A percentile compares a stretch with the other conserved stretches of the same genome.
Evolutionary conservation across 805 yeast species (phyloP).

Genomic region (Middelhovenomyces tepae): DNA sequence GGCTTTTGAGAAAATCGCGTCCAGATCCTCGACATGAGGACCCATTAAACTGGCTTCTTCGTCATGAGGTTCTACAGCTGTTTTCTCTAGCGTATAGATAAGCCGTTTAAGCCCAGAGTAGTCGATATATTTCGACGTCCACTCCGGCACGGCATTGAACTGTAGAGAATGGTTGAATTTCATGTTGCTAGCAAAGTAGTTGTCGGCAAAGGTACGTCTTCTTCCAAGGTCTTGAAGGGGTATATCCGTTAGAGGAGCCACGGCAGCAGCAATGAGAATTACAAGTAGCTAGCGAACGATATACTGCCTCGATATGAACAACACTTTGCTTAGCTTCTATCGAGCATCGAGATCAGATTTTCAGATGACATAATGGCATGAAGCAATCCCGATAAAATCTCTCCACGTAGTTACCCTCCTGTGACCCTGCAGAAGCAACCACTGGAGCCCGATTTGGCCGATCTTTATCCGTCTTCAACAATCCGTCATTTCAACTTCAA

Average conservation of each 20-base stretch:
- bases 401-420: too few species aligned
- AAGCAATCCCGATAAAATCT: too few species aligned
- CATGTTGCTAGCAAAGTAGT: too few species aligned
- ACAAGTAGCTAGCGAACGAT: too few species aligned
- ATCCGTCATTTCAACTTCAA: conserved; percentile 6
- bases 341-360: too few species aligned
- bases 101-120: conserved; percentile 81
- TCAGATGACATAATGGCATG: too few species aligned
- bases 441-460: conserved; percentile 5
- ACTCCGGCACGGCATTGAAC: conserved; percentile 96
- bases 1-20: conserved; percentile 55
- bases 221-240: conserved; percentile 7
- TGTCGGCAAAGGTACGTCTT: too few species aligned
- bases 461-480: conserved; percentile 5
- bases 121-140: conserved; percentile 89
- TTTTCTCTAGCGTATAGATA: conserved; percentile 74
- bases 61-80: conserved; percentile 27
- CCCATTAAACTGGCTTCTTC: conserved; percentile 23
- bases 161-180: conserved; percentile 92
- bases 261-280: too few species aligned
- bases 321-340: too few species aligned
- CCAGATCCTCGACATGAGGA: conserved; percentile 39
- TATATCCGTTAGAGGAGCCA: too few species aligned
- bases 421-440: not conserved
- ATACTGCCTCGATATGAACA: too few species aligned